Base-by-base conservation (phyloP, 164 flowering plant genomes). In the Aristolochia contorta region DNA sequence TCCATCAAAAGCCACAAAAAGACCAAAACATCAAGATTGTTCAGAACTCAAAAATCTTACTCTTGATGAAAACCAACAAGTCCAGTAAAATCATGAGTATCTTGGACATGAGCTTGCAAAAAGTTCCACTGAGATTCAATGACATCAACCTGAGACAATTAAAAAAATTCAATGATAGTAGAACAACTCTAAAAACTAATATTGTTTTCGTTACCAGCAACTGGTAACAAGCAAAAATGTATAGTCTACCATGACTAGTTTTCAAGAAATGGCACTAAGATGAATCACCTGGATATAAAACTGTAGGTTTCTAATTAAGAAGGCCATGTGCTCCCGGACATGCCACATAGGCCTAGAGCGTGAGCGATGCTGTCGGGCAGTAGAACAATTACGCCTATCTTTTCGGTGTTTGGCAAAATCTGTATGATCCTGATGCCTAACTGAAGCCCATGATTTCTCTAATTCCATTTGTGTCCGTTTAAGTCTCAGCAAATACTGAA, bases 401-500 rank as follows among this genome's bases (percentile, higher is more conserved):
- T 80, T 78, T 0, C 84, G 83, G 69, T 51, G 82, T 54, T 77
- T 69, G 49, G 91, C 81, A 75, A 93, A 85, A 79, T 90, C 86
- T 60, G 78, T 75, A 69, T 90, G 97, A 79, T 86, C 96, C 78
- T 94, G 95, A 71, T 91, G 95, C 96, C 86, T 94, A 47, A 80
- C 88, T 58, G 88, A 82, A 58, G 97, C 99, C 99, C 99, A 94
- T 47, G 97, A 86, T 68, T 91, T 94, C 64, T 94, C 99, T 82
- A 94, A 79, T 73, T 94, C 97, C 95, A 94, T 88, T 59, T 94
- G 99, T 22, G 99, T 91, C 58, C 95, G 74, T 63, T 88, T 94
- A 27, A 94, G 84, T 69, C 95, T 81, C 58, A 91, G 80, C 72
- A 90, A 78, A 68, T 94, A 86, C 67, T 91, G 97, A 69, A 94